These are phyloP conservation scores for Senna tora DNA, from an alignment of 306 rosid genomes.

Conservation along the genomic window DNA sequence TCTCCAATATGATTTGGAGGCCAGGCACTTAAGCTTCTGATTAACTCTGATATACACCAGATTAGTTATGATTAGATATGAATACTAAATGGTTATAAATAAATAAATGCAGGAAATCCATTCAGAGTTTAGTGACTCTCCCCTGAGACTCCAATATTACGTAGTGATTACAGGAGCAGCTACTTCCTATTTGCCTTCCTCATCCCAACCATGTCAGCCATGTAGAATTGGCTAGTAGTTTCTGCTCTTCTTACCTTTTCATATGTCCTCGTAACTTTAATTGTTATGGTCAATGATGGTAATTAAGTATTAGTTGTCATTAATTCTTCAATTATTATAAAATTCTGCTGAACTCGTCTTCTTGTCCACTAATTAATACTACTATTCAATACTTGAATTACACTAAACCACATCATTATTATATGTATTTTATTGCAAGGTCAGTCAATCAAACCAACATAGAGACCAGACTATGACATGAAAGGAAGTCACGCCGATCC, in stretches of 20 bases:
- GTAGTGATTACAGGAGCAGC: slow-evolving; percentile 52
- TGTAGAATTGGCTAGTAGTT: slow-evolving; percentile 54
- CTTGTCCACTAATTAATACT: too few relatives aligned
- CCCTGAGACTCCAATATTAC: slow-evolving; percentile 61
- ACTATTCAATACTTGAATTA: too few relatives aligned
- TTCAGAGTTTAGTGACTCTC: slow-evolving; percentile 51
- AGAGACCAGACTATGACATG: slow-evolving; percentile 40
- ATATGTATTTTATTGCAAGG: slow-evolving; percentile 34
- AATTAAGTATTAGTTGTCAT: not conserved
- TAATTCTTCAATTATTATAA: too few relatives aligned
- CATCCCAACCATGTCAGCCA: slow-evolving; percentile 61
- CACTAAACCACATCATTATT: too few relatives aligned
- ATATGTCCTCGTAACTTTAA: slow-evolving; percentile 41
- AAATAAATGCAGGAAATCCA: slow-evolving; percentile 49
- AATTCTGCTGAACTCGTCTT: too few relatives aligned
- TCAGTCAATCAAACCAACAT: slow-evolving; percentile 40
- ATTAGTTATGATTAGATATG: too few relatives aligned
- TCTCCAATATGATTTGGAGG: too few relatives aligned
- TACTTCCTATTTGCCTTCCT: slow-evolving; percentile 51
- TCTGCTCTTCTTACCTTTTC: slow-evolving; percentile 48
- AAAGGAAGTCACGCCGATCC: slow-evolving; percentile 52
- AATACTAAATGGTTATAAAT: too few relatives aligned
- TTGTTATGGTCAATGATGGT: slow-evolving; percentile 52
- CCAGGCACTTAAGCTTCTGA: slow-evolving; percentile 64
- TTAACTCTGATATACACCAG: too few relatives aligned